A percentile compares a stretch with the other conserved stretches of the same genome.
phyloP scores from a whole-genome alignment of 2,329 filamentous ascomycete genomes.

The Aureobasidium namibiae region DNA sequence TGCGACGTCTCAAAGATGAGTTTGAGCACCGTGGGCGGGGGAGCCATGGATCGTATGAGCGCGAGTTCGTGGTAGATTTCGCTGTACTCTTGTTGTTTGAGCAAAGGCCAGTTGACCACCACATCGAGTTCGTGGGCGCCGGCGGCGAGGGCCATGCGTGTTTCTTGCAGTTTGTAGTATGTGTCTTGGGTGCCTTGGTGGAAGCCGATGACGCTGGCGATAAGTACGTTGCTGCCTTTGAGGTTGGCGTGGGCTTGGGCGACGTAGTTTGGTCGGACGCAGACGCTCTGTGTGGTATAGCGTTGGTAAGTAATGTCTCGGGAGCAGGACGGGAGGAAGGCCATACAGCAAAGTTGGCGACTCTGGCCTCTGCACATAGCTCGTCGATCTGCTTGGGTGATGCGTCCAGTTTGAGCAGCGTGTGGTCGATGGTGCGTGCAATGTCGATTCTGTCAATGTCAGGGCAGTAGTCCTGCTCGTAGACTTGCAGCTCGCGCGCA shows the following conservation, averaged over 20 bases:
- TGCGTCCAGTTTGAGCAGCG: slow-evolving; percentile 41
- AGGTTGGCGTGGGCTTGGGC: slow-evolving; percentile 41
- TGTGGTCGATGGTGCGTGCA: slow-evolving; percentile 37
- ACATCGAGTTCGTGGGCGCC: slow-evolving; percentile 52
- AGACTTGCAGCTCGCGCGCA: slow-evolving; percentile 17
- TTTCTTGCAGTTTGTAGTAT: slow-evolving; percentile 44
- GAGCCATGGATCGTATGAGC: slow-evolving; percentile 42
- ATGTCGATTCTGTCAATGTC: slow-evolving; percentile 18
- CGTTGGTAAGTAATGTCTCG: neutral
- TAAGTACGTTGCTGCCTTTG: slow-evolving; percentile 38
- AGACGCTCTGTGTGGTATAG: slow-evolving; percentile 40
- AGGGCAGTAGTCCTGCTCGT: slow-evolving; percentile 2
- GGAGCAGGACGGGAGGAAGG: neutral
- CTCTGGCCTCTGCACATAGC: slow-evolving; percentile 47
- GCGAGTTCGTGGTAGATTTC: slow-evolving; percentile 46
- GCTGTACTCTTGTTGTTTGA: slow-evolving; percentile 35
- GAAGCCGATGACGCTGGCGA: slow-evolving; percentile 53
- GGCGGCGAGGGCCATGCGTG: slow-evolving; percentile 38
- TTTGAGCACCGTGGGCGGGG: slow-evolving; percentile 38
- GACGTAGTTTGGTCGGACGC: slow-evolving; percentile 48
- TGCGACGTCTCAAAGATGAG: slow-evolving; percentile 53
- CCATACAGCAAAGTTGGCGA: slow-evolving; percentile 36
- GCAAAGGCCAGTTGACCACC: slow-evolving; percentile 47
- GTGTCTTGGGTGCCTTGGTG: slow-evolving; percentile 50
- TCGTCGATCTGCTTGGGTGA: slow-evolving; percentile 42